phyloP scores from a whole-genome alignment of 805 yeast genomes.

The Brettanomyces nanus region DNA sequence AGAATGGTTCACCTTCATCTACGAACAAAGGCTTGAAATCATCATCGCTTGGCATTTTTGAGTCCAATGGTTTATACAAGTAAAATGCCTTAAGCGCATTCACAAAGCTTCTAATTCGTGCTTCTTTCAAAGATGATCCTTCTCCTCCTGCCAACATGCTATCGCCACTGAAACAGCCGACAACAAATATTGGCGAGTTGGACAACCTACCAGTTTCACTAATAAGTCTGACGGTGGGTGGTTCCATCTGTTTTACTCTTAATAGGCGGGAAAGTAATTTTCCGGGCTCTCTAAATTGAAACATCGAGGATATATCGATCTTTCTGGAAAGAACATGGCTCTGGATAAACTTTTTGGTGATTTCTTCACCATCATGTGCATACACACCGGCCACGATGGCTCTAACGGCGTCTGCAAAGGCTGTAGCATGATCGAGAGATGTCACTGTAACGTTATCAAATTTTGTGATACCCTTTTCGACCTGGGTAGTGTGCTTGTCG shows the following conservation, averaged over 20 bases:
- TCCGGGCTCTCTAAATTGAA: conserved; percentile 78
- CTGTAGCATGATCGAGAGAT: conserved; percentile 23
- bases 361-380: conserved; percentile 59
- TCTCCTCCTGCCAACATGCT: conserved; percentile 88
- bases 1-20: conserved; percentile 30
- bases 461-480: conserved; percentile 41
- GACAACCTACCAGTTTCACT: conserved; percentile 93
- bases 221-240: conserved; percentile 73
- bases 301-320: conserved; percentile 63
- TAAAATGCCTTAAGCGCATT: conserved; percentile 89
- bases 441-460: conserved; percentile 26
- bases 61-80: conserved; percentile 72
- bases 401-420: conserved; percentile 66
- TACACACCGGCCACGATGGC: conserved; percentile 78
- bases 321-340: conserved; percentile 78
- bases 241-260: conserved; percentile 61
- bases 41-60: conserved; percentile 54
- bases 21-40: conserved; percentile 28
- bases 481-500: conserved; percentile 32
- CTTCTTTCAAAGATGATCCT: conserved; percentile 85
- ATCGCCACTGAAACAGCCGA: conserved; percentile 82
- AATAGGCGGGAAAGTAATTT: conserved; percentile 74
- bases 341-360: conserved; percentile 60
- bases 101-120: conserved; percentile 86
- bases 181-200: conserved; percentile 76